phyloP scores from a whole-genome alignment of 495 filamentous ascomycete species.

The Haplographium delicatum region DNA sequence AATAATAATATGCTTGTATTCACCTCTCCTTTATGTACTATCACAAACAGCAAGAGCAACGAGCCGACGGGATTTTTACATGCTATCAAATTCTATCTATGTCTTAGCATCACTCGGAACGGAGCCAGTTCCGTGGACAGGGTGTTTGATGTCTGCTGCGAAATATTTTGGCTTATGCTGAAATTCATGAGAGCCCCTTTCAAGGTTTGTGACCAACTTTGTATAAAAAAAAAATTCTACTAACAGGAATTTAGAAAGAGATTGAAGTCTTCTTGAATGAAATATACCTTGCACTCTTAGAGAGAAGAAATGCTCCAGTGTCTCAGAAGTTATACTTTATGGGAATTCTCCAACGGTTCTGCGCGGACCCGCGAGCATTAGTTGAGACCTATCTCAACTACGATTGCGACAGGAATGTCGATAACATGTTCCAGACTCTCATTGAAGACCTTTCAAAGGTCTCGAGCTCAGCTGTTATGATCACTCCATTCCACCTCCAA shows the following conservation, averaged over 20 bases:
- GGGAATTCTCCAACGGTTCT: slow-evolving; percentile 75
- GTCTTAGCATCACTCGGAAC: slow-evolving; percentile 88
- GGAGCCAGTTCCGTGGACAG: slow-evolving; percentile 84
- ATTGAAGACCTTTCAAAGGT: slow-evolving; percentile 90
- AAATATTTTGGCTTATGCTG: slow-evolving; percentile 96
- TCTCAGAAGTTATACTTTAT: slow-evolving; percentile 93
- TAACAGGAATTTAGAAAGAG: slow-evolving; percentile 62
- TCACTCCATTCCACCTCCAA: slow-evolving; percentile 75
- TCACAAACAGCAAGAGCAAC: slow-evolving; percentile 75
- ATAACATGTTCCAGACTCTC: slow-evolving; percentile 94
- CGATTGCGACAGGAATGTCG: slow-evolving; percentile 89
- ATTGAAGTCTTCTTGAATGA: slow-evolving; percentile 97
- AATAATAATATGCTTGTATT: slow-evolving; percentile 88
- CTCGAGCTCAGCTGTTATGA: slow-evolving; percentile 64
- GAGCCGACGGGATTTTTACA: slow-evolving; percentile 91
- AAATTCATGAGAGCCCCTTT: slow-evolving; percentile 90
- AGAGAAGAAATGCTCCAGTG: slow-evolving; percentile 75
- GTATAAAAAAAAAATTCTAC: background rate
- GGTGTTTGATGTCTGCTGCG: slow-evolving; percentile 93
- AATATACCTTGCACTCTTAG: slow-evolving; percentile 91
- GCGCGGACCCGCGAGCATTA: slow-evolving; percentile 76
- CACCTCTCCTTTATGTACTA: slow-evolving; percentile 81
- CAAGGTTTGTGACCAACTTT: slow-evolving; percentile 54
- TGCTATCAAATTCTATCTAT: slow-evolving; percentile 92
- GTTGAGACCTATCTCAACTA: slow-evolving; percentile 99